Percentiles rank a stretch among this genome's conserved stretches.
Evolutionary conservation across 345 rosid genomes (phyloP).

Genomic region (Lepidium sativum): DNA sequence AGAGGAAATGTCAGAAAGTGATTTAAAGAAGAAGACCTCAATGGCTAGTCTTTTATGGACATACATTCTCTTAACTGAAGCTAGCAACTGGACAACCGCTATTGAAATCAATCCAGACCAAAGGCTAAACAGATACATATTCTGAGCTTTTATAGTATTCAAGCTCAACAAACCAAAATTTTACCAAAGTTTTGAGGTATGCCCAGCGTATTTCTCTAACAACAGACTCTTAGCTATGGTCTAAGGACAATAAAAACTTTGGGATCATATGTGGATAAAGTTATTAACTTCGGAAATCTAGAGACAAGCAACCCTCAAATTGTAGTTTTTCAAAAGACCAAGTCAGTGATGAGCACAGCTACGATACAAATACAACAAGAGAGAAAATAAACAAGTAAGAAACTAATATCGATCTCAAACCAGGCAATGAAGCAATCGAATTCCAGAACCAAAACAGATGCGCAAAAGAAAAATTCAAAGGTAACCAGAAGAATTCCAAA

Average conservation of each 20-base stretch:
- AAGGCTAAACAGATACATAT: neutral
- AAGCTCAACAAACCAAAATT: slow-evolving; percentile 1
- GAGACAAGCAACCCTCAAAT: neutral
- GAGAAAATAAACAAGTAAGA: neutral
- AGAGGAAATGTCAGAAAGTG: too few relatives aligned
- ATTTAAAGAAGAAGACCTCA: too few relatives aligned
- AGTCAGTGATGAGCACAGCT: slow-evolving; percentile 1
- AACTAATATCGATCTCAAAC: slow-evolving; percentile 24
- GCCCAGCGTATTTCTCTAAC: neutral
- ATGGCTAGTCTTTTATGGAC: too few relatives aligned
- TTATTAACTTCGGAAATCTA: neutral
- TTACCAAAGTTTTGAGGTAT: neutral
- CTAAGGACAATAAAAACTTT: neutral
- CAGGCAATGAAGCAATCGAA: neutral
- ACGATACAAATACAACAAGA: neutral
- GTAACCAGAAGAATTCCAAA: neutral
- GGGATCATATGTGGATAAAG: neutral
- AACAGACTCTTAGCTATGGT: neutral
- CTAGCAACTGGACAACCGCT: neutral
- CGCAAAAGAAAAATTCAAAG: neutral
- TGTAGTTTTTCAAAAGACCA: neutral
- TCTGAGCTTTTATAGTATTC: neutral
- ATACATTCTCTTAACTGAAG: too few relatives aligned
- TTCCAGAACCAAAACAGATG: neutral
- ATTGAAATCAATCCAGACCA: neutral